Conservation (phyloP, 805 yeast genomes). For the Lachancea dasiensis region DNA sequence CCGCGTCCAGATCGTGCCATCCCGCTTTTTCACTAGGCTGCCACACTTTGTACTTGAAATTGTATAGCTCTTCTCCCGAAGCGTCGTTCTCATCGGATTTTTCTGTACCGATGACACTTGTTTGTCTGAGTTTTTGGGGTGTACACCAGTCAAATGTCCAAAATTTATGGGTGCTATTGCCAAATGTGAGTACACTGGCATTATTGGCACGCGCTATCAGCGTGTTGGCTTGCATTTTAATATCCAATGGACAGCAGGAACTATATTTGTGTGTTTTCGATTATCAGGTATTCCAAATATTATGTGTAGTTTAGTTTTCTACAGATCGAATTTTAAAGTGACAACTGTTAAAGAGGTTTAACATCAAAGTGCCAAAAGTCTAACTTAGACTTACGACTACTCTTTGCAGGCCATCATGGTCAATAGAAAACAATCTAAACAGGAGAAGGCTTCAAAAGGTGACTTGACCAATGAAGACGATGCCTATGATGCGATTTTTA, state of each 20-base stretch:
- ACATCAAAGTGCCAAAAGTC: neutral
- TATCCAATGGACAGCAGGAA: no score
- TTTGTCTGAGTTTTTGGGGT: conserved; percentile 16
- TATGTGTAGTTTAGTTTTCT: neutral
- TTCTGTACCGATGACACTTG: conserved; percentile 2
- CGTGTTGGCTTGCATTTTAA: conserved; percentile 13
- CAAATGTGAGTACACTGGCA: conserved; percentile 12
- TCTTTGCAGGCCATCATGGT: neutral
- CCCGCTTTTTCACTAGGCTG: conserved; percentile 11
- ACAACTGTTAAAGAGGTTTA: neutral
- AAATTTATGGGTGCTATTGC: conserved; percentile 16
- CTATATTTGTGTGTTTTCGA: no score
- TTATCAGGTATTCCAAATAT: neutral
- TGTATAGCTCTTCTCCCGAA: conserved; percentile 10
- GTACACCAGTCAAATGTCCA: conserved; percentile 33
- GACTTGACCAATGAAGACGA: conserved; percentile 35
- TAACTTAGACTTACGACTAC: neutral
- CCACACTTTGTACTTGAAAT: conserved; percentile 25
- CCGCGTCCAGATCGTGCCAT: conserved; percentile 28
- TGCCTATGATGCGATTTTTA: conserved; percentile 35
- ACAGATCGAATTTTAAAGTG: neutral
- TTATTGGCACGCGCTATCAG: conserved; percentile 24
- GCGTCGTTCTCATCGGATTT: conserved; percentile 11
- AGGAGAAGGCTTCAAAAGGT: conserved; percentile 6
- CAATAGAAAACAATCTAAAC: conserved; percentile 1